Evolutionary conservation across 495 filamentous ascomycete species (phyloP).

Genomic region (Pseudoneurospora amorphoporcata): DNA sequence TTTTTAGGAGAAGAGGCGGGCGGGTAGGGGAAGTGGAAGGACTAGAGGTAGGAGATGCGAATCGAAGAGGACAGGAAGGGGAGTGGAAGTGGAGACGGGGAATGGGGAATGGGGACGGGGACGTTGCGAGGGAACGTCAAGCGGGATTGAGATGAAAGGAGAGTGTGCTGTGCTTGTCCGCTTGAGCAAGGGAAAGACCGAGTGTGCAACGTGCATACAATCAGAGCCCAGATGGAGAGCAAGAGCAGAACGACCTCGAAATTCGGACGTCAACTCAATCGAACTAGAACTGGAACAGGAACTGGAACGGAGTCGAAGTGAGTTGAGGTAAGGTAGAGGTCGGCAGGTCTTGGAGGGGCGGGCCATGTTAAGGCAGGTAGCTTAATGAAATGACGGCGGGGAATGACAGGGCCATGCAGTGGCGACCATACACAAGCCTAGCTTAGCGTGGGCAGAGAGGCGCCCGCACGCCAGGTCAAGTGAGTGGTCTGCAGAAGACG

Average conservation of each 20-base stretch:
- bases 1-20: background rate
- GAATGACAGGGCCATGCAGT: constrained; percentile 26
- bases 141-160: background rate
- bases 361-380: constrained; percentile 16
- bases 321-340: background rate
- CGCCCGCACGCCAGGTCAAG: constrained; percentile 22
- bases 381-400: constrained; percentile 29
- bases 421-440: constrained; percentile 24
- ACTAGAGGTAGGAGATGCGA: background rate
- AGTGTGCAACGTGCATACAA: background rate
- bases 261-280: constrained; percentile 16
- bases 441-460: constrained; percentile 19
- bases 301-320: background rate
- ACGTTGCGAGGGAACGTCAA: background rate
- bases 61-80: background rate
- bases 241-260: constrained; percentile 6
- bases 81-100: background rate
- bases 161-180: background rate
- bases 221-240: background rate
- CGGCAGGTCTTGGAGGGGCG: constrained; percentile 25
- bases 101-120: background rate
- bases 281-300: constrained; percentile 3
- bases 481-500: constrained; percentile 6
- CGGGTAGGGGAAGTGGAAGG: background rate
- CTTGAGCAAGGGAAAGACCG: background rate